Evolutionary conservation across 2,329 filamentous ascomycete species (phyloP), one percentile per base, ranked within the genome.

Genomic region (Trichoderma endophyticum): DNA sequence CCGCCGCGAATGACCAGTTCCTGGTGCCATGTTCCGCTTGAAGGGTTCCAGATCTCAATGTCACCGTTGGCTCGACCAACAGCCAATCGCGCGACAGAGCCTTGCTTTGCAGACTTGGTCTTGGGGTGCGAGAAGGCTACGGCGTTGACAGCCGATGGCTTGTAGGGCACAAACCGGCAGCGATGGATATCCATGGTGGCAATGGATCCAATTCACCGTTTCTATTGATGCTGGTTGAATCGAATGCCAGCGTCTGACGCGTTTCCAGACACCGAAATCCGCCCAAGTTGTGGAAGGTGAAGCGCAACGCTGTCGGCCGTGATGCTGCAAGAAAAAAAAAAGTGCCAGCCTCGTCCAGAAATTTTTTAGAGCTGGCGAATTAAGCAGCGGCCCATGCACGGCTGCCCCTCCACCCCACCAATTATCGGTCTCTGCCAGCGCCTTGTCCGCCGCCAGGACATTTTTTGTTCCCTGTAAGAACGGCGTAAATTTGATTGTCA

Each of bases 1-100:
- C 94, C 94, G 74, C 95, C 95, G 43, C 89, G 88, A 65, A 98
- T 91, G 73, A 95, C 90, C 51, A 90, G 90, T 84, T 99, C 96
- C 80, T 98, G 96, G 75, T 94, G 88, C 96, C 96, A 99, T 73
- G 87, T 85, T 18, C 93, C 93, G 75, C 89, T 89, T 69, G 91
- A 84, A 3, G 95, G 94, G 81, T 97, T 97, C 96, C 96, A 99
- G 75, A 99, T 94, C 83, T 99, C 96, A 77, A 99, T 96, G 79
- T 97, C 93, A 77, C 96, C 96, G 80, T 98, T 98, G 72, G 93
- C 92, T 75, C 96, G 91, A 73, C 96, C 96, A 77, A 99, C 89
- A 2, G 96, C 96, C 70, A 98, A 88, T 76, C 94, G 90, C 87
- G 90, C 73, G 86, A 88, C 26, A 87, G 86, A 77, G 82, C 87